Evolutionary conservation across 805 yeast genomes (phyloP), one percentile per base, ranked within the genome.

Genomic region (Saturnispora halmiae): DNA sequence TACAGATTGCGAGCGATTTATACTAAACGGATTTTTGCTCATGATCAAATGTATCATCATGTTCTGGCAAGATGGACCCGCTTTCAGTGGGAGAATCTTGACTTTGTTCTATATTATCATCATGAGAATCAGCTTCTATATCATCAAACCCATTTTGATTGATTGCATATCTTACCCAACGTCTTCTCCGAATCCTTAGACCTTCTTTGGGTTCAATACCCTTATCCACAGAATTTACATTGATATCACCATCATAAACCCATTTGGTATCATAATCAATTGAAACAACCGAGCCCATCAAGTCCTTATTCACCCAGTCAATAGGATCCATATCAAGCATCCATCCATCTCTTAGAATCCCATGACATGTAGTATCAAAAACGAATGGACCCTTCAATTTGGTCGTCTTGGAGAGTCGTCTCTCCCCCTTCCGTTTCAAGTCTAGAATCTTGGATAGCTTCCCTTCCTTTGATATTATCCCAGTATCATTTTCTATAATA

Each of bases 161-260:
- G 3, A 56, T 53, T 45, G 71, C 68, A 40, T 52, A 55, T 40
- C 84, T 59, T 2, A 73, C 60, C 88, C 88, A 81, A 56, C 86
- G 67, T 52, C 90, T 66, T 53, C 90, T 66, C 49, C 88, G 65
- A 52, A 65, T 71, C 31, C 60, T 54, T 46, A 40, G 20, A 7
- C 42, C 42, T 14, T 46, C 48, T 16, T 44, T 40, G 7, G 56
- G 55, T 29, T n/a, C n/a, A n/a, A n/a, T n/a, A n/a, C n/a, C n/a
- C n/a, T n/a, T n/a, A n/a, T n/a, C n/a, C n/a, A n/a, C n/a, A n/a
- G n/a, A n/a, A n/a, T n/a, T n/a, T n/a, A n/a, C n/a, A n/a, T n/a
- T n/a, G n/a, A n/a, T n/a, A n/a, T n/a, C n/a, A n/a, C 58, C 54
- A 56, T 85, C 95, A 56, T 85, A 85, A 15, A 83, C 90, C 95